Evolutionary conservation across 306 rosid genomes (phyloP).

Genomic region (Oemleria cerasiformis): DNA sequence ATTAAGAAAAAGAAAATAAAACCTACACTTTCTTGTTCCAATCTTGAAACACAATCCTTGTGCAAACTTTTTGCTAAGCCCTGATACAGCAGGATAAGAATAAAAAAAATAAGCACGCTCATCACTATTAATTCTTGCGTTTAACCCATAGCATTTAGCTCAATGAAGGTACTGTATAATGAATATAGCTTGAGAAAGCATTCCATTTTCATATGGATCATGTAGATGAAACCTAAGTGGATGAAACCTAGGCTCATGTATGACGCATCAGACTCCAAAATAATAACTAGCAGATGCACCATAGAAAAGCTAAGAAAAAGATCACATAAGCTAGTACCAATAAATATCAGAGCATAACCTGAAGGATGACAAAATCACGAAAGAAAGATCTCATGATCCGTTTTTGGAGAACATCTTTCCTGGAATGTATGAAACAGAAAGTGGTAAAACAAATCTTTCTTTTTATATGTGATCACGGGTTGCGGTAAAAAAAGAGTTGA

Average conservation of each 20-base stretch:
- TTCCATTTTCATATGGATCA: too few species aligned
- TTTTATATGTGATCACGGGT: background rate
- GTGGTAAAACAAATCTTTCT: background rate
- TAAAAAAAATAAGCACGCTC: slow-evolving; percentile 3
- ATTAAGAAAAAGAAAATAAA: slow-evolving; percentile 22
- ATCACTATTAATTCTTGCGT: background rate
- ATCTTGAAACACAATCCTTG: slow-evolving; percentile 58
- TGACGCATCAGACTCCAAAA: background rate
- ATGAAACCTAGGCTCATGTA: background rate
- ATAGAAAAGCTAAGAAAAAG: background rate
- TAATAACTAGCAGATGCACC: background rate
- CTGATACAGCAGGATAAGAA: slow-evolving; percentile 32
- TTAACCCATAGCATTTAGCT: background rate
- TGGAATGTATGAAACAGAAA: slow-evolving; percentile 41
- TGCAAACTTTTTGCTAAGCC: slow-evolving; percentile 63
- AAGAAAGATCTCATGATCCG: slow-evolving; percentile 69
- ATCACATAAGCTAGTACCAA: slow-evolving; percentile 3
- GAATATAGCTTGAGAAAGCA: too few species aligned
- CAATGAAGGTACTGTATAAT: background rate
- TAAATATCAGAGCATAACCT: slow-evolving; percentile 47
- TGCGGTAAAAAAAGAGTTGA: background rate
- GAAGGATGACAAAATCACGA: slow-evolving; percentile 70
- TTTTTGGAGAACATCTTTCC: slow-evolving; percentile 71
- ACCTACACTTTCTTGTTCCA: slow-evolving; percentile 67
- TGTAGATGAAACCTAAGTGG: too few species aligned